A percentile compares a stretch with the other conserved stretches of the same genome.
phyloP scores from a whole-genome alignment of 257 asterid species.

The Solanum chaucha region DNA sequence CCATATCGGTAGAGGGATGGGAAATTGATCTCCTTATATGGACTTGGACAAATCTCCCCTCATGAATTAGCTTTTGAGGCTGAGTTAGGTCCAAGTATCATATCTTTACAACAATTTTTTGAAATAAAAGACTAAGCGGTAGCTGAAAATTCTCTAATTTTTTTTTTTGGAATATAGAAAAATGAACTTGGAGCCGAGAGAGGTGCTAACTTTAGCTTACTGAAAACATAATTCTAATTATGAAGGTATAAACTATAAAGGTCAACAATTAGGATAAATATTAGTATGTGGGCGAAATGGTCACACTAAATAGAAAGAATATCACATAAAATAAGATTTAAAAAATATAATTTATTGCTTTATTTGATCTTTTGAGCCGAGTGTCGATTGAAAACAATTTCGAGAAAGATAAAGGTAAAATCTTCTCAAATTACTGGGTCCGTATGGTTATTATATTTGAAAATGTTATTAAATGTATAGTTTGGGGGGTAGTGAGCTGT shows the following conservation, averaged over 20 bases:
- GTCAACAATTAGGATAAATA: background rate
- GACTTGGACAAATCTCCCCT: background rate
- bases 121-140: too few species aligned
- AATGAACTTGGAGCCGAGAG: too few species aligned
- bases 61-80: background rate
- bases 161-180: too few species aligned
- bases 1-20: background rate
- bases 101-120: background rate
- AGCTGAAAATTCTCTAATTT: background rate
- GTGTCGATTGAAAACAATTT: background rate
- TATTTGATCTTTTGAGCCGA: background rate
- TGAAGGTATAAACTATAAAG: too few species aligned
- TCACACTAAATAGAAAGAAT: too few species aligned
- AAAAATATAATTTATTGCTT: accelerated
- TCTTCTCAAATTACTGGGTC: background rate
- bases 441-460: background rate
- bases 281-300: background rate
- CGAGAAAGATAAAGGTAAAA: too few species aligned
- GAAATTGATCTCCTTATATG: background rate
- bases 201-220: too few species aligned
- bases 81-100: too few species aligned
- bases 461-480: background rate
- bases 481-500: background rate
- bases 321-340: too few species aligned
- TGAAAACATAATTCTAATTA: too few species aligned